A percentile compares a stretch with the other conserved stretches of the same genome.
Evolutionary conservation across 2,329 filamentous ascomycete species (phyloP).

Genomic region (Chrysoporthe cubensis): DNA sequence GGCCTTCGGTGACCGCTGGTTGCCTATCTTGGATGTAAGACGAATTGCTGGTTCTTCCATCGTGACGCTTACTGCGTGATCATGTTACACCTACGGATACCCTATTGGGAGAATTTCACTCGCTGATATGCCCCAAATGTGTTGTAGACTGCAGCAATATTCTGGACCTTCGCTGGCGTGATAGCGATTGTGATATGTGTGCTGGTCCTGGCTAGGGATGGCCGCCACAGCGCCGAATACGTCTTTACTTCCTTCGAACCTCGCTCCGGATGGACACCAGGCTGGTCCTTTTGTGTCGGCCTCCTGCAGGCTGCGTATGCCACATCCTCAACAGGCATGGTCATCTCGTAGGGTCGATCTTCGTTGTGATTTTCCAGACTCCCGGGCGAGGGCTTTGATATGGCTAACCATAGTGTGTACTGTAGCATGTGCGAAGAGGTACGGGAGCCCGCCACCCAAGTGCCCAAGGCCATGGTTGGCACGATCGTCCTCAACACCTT

Average conservation of each 20-base stretch:
- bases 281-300: slow-evolving; percentile 76
- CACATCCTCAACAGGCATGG: slow-evolving; percentile 78
- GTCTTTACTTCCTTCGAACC: slow-evolving; percentile 72
- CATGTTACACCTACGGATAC: not conserved
- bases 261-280: slow-evolving; percentile 69
- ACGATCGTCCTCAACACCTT: slow-evolving; percentile 70
- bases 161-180: slow-evolving; percentile 74
- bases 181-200: slow-evolving; percentile 66
- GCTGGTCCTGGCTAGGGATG: slow-evolving; percentile 70
- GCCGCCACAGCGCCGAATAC: slow-evolving; percentile 63
- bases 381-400: not conserved
- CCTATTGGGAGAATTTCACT: slow-evolving; percentile 24
- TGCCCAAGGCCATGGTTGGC: slow-evolving; percentile 73
- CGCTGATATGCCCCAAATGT: slow-evolving; percentile 29
- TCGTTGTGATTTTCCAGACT: slow-evolving; percentile 2
- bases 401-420: slow-evolving; percentile 14
- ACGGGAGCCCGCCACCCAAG: slow-evolving; percentile 65
- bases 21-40: slow-evolving; percentile 72
- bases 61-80: slow-evolving; percentile 1
- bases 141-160: slow-evolving; percentile 68
- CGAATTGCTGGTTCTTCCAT: slow-evolving; percentile 15
- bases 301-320: slow-evolving; percentile 74
- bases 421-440: slow-evolving; percentile 75
- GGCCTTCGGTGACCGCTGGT: slow-evolving; percentile 66
- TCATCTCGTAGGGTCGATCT: slow-evolving; percentile 65